These are phyloP conservation scores for Cladosporium sp. DNA, from an alignment of 2,329 filamentous ascomycete species.

Conservation along the genomic window DNA sequence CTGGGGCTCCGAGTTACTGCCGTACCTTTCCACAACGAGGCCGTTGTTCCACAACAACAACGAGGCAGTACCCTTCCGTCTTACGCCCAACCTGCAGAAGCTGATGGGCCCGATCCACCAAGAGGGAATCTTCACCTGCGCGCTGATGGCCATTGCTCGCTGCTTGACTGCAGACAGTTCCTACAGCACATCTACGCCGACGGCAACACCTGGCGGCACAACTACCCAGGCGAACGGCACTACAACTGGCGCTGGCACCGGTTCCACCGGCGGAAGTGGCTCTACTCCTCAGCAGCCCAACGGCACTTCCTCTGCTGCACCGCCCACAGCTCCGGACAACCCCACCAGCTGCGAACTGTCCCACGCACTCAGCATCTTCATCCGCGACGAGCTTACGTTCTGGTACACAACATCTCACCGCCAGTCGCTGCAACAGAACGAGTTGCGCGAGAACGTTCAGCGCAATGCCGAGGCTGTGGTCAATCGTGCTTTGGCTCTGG, in stretches of 20 bases:
- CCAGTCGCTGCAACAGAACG: slow-evolving; percentile 57
- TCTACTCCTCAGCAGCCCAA: slow-evolving; percentile 7
- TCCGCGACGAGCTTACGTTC: slow-evolving; percentile 95
- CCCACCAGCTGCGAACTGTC: slow-evolving; percentile 65
- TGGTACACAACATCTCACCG: slow-evolving; percentile 86
- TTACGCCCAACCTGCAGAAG: slow-evolving; percentile 93
- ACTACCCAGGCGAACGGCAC: background rate
- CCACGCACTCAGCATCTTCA: slow-evolving; percentile 88
- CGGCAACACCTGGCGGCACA: slow-evolving; percentile 10
- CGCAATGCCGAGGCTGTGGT: slow-evolving; percentile 87
- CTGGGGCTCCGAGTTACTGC: slow-evolving; percentile 93
- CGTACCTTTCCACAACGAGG: slow-evolving; percentile 77
- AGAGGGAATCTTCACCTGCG: slow-evolving; percentile 92
- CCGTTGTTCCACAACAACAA: slow-evolving; percentile 95
- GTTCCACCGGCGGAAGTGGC: slow-evolving; percentile 1
- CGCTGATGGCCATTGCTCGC: slow-evolving; percentile 92
- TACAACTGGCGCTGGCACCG: background rate
- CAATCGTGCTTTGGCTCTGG: slow-evolving; percentile 80
- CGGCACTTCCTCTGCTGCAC: slow-evolving; percentile 37
- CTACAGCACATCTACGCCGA: slow-evolving; percentile 20
- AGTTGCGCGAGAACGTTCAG: slow-evolving; percentile 75
- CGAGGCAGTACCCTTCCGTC: slow-evolving; percentile 92
- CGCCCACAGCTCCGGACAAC: slow-evolving; percentile 14
- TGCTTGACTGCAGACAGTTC: slow-evolving; percentile 75
- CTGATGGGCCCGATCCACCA: slow-evolving; percentile 94